These are phyloP conservation scores for Wickerhamiella infanticola DNA, from an alignment of 1,139 yeast species.

Conservation along the genomic window DNA sequence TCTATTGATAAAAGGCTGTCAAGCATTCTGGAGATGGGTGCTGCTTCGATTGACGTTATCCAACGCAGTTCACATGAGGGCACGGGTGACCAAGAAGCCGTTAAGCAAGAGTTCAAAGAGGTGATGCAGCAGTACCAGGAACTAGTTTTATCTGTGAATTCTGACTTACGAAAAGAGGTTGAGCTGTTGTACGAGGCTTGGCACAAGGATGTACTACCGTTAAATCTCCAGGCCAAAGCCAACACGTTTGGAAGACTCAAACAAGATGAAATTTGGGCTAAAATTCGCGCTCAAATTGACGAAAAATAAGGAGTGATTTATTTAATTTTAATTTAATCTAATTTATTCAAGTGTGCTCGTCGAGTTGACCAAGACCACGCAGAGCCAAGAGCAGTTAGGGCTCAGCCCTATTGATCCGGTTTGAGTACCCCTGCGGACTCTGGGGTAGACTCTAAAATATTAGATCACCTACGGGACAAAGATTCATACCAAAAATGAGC, in stretches of 20 bases:
- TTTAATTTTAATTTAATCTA: neutral
- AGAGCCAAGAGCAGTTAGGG: constrained; percentile 3
- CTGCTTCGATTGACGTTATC: constrained; percentile 27
- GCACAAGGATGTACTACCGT: constrained; percentile 25
- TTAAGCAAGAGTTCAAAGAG: constrained; percentile 20
- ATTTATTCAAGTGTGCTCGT: neutral
- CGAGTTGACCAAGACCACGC: neutral
- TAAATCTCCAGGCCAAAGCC: constrained; percentile 24
- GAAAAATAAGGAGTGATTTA: neutral
- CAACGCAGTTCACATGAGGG: constrained; percentile 24
- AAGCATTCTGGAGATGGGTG: constrained; percentile 26
- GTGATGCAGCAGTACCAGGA: constrained; percentile 19
- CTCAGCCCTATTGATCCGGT: neutral
- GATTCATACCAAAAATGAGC: constrained; percentile 6
- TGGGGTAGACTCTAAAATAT: constrained; percentile 8
- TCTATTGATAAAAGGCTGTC: constrained; percentile 27
- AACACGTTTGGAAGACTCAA: constrained; percentile 23
- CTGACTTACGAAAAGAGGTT: constrained; percentile 28
- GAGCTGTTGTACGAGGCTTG: constrained; percentile 26
- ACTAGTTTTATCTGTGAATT: constrained; percentile 24
- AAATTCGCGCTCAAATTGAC: constrained; percentile 12
- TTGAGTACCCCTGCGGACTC: constrained; percentile 8
- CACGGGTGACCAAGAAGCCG: constrained; percentile 16
- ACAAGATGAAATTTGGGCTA: constrained; percentile 21
- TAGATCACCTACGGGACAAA: neutral